Evolutionary conservation across 129 eudicot species (phyloP), one percentile per base, ranked within the genome.

Genomic region (Sambucus nigra): DNA sequence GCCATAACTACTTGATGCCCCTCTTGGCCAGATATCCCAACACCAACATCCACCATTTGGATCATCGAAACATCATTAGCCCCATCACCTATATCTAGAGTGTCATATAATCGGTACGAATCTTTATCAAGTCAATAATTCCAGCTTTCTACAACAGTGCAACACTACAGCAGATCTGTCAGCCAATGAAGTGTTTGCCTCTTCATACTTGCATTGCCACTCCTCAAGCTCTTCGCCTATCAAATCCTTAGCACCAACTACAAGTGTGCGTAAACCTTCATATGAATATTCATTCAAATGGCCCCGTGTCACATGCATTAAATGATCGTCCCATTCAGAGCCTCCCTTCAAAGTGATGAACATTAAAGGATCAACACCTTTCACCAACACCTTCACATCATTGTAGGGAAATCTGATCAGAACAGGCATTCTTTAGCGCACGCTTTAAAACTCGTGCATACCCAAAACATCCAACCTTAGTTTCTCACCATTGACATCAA

Each of bases 141-240:
- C 98, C 98, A 23, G 98, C 98, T 69, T 89, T 89, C 63, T 89
- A 95, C 72, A 89, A 71, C 55, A 95, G 98, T 42, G 98, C 98
- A 59, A 81, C 95, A 73, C 98, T 87, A 68, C 98, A 89, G 53
- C 98, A 89, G 35, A 67, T 51, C 98, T 70, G 33, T 85, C 95
- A 5, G 84, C 69, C 70, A 91, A 82, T 35, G 95, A 80, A 17
- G 95, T 79, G 72, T 89, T 85, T 32, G 98, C 98, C 49, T 72
- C 94, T 71, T 91, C 94, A 67, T 91, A 91, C 88, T 66, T 79
- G 31, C 29, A 33, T 47, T 91, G 95, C 98, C 98, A 91, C 59
- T 81, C 74, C 60, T 60, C 82, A 9, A 85, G 78, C 62, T 84
- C 81, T 41, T 66, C 68, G 28, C 67, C 74, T 23, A 73, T 48